Evolutionary conservation across 164 flowering plant species (phyloP).

Genomic region (Chimonanthus salicifolius): DNA sequence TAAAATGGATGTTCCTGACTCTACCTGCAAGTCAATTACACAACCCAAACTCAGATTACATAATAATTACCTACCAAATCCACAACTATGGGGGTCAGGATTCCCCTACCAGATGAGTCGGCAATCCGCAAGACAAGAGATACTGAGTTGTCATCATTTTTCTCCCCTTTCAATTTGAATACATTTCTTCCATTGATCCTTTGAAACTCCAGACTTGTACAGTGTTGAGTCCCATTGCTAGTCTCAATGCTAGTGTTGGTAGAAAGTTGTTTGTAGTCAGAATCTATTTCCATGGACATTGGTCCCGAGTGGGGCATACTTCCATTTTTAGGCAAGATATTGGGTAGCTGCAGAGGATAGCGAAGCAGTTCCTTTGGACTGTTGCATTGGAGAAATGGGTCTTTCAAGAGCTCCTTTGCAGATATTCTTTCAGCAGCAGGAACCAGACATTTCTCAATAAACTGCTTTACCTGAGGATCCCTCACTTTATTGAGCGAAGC

Average conservation of each 20-base stretch:
- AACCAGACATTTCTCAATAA: constrained; percentile 75
- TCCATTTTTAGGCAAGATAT: constrained; percentile 6
- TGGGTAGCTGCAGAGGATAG: constrained; percentile 18
- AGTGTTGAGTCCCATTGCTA: constrained; percentile 16
- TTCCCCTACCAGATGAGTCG: constrained; percentile 37
- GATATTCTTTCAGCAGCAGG: constrained; percentile 53
- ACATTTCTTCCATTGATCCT: constrained; percentile 32
- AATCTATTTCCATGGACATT: constrained; percentile 50
- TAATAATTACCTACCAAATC: background rate
- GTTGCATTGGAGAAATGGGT: constrained; percentile 48
- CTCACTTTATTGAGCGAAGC: constrained; percentile 54
- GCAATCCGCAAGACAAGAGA: constrained; percentile 47
- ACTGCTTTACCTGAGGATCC: constrained; percentile 53
- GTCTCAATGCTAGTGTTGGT: constrained; percentile 19
- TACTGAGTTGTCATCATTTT: constrained; percentile 35
- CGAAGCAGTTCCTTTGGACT: constrained; percentile 22
- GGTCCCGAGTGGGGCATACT: constrained; percentile 22
- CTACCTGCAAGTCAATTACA: constrained; percentile 34
- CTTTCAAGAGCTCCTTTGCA: constrained; percentile 60
- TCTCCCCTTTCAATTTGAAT: constrained; percentile 48
- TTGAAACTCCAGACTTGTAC: constrained; percentile 29
- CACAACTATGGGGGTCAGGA: background rate
- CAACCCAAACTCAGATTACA: background rate
- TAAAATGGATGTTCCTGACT: constrained; percentile 49
- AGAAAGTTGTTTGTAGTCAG: constrained; percentile 26